Conservation (phyloP, 73 alveolate species). For the Blepharisma japonicum region DNA sequence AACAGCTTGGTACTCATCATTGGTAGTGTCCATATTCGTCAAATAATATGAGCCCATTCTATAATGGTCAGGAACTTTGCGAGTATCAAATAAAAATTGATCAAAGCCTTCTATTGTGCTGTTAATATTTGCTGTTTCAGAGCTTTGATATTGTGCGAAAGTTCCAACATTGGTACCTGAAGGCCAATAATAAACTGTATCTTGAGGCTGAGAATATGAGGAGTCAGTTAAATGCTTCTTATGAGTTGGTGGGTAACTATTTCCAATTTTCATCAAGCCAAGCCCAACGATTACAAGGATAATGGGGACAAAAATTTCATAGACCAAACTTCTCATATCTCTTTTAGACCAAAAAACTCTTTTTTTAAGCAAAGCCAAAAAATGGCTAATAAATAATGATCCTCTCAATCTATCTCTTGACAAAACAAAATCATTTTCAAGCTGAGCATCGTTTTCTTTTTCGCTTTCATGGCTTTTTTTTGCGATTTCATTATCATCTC, state of each 20-base stretch:
- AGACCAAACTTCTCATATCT: conserved; percentile 70
- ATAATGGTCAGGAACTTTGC: conserved; percentile 32
- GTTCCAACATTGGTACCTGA: neutral
- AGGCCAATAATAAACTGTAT: neutral
- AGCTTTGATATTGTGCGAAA: neutral
- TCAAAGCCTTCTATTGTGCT: conserved; percentile 36
- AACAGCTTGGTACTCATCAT: conserved; percentile 2
- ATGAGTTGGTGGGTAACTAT: neutral
- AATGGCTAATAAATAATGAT: conserved; percentile 55
- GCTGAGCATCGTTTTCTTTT: neutral
- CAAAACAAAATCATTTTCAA: conserved; percentile 9
- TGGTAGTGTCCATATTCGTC: conserved; percentile 29
- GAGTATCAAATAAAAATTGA: conserved; percentile 11
- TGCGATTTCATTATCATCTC: conserved; percentile 39
- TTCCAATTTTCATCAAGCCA: conserved; percentile 24
- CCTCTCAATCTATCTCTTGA: conserved; percentile 20
- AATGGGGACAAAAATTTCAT: conserved; percentile 82
- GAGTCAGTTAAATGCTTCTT: neutral
- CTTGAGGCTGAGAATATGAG: neutral
- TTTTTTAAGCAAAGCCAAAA: conserved; percentile 67
- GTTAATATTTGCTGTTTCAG: too few species aligned
- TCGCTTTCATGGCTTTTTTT: neutral
- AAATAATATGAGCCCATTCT: conserved; percentile 59
- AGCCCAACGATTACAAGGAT: conserved; percentile 77
- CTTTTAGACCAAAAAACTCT: conserved; percentile 65